Evolutionary conservation across 2,329 filamentous ascomycete genomes (phyloP).

Genomic region (Botryosphaeria dothidea): DNA sequence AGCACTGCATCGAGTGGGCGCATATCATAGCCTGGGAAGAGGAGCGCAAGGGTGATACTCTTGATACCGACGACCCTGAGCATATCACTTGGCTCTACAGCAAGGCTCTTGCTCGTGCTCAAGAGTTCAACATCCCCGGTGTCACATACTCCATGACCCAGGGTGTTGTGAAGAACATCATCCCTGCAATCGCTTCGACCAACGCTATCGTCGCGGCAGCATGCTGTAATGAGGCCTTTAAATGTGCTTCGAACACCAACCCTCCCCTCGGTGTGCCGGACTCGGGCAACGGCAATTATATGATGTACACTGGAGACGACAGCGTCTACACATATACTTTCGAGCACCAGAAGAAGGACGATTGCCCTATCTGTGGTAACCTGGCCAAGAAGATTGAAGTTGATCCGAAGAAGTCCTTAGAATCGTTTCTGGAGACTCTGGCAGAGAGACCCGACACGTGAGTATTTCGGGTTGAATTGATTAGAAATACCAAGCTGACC

Average conservation of each 20-base stretch:
- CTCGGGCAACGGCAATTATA: conserved; percentile 70
- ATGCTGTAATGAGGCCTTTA: conserved; percentile 96
- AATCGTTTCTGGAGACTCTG: conserved; percentile 82
- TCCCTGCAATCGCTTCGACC: conserved; percentile 95
- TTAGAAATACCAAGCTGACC: conserved; percentile 22
- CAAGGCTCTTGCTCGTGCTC: conserved; percentile 76
- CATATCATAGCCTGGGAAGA: conserved; percentile 96
- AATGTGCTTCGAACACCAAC: conserved; percentile 81
- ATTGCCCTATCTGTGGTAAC: conserved; percentile 92
- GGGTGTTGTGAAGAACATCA: conserved; percentile 99
- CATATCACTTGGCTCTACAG: conserved; percentile 97
- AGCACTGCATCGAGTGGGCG: conserved; percentile 98
- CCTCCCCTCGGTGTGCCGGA: conserved; percentile 75
- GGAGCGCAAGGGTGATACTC: conserved; percentile 66
- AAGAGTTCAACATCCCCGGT: conserved; percentile 86
- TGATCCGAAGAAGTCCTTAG: conserved; percentile 70
- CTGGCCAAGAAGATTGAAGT: conserved; percentile 74
- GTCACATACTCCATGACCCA: conserved; percentile 96
- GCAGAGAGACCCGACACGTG: conserved; percentile 77
- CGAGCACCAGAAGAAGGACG: conserved; percentile 87
- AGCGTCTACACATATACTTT: conserved; percentile 98
- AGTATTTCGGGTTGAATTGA: conserved; percentile 23
- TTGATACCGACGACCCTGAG: conserved; percentile 95
- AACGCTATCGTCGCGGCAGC: conserved; percentile 95
- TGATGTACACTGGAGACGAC: conserved; percentile 99